These are phyloP conservation scores for Diaporthe humulicola DNA, from an alignment of 2,329 filamentous ascomycete species.

Conservation along the genomic window DNA sequence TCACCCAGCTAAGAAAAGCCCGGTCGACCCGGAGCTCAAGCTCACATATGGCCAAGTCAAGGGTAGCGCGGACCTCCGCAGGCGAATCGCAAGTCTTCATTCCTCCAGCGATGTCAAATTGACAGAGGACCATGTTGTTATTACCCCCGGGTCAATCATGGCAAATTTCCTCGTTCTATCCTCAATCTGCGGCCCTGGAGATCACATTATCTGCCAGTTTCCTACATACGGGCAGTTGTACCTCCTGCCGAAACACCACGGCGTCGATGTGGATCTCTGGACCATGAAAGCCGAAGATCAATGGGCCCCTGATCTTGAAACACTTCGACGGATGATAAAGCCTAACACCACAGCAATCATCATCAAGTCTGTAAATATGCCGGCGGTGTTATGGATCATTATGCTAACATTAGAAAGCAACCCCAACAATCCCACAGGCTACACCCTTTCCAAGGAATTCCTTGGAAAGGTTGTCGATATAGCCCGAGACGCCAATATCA, in stretches of 20 bases:
- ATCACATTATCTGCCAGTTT: constrained; percentile 27
- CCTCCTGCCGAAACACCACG: constrained; percentile 14
- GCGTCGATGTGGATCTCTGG: constrained; percentile 23
- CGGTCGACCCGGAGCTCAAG: constrained; percentile 23
- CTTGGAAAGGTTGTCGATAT: background rate
- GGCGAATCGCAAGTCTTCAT: constrained; percentile 6
- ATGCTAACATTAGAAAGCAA: constrained; percentile 11
- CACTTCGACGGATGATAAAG: constrained; percentile 5
- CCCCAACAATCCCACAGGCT: constrained; percentile 13
- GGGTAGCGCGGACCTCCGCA: constrained; percentile 3
- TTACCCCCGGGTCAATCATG: constrained; percentile 27
- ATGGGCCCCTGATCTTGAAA: background rate
- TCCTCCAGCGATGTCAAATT: constrained; percentile 8
- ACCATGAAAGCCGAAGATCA: constrained; percentile 13
- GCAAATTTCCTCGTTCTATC: constrained; percentile 23
- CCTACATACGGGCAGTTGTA: constrained; percentile 29
- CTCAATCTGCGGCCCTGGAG: constrained; percentile 22
- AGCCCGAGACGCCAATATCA: constrained; percentile 6
- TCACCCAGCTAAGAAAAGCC: background rate
- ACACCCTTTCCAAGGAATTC: background rate
- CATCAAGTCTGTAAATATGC: background rate
- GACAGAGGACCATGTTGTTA: constrained; percentile 21
- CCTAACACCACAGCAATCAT: constrained; percentile 27
- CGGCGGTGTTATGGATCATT: background rate
- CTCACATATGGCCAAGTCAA: constrained; percentile 22